Evolutionary conservation across 441 rosid genomes (phyloP), one percentile per base, ranked within the genome.

Genomic region (Erysimum cheiri): DNA sequence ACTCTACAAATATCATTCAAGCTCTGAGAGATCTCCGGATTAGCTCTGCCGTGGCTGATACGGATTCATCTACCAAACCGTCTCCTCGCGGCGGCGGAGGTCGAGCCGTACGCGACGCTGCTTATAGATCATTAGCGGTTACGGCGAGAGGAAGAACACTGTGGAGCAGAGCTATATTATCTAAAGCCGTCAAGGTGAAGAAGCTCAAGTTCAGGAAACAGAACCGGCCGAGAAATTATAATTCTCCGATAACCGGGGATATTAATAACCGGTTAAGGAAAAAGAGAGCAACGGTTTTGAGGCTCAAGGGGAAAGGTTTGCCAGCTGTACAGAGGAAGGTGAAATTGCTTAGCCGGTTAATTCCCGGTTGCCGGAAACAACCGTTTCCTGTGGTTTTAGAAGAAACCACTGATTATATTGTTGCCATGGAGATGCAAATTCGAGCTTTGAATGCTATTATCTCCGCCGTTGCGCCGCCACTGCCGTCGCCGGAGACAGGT

Each of bases 371-470:
- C 86, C 84, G 89, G 71, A 94, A 90, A 75, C 87, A 94, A 72
- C 78, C 92, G 15, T 68, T 94, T 39, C 97, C 97, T 15, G 88
- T 94, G 48, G 85, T 94, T 62, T 80, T 94, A 22, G 97, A 94
- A 64, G 99, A 94, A 69, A 91, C 94, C 0, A 85, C 94, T 0
- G 99, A 94, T 85, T 94, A 94, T 60, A 94, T 94, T 47, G 87
- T 86, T 19, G 99, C 99, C 19, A 78, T 92, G 72, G 93, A 94
- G 92, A 94, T 92, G 99, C 99, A 92, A 73, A 85, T 94, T 59
- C 81, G 92, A 64, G 91, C 97, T 78, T 84, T 94, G 92, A 82
- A 66, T 14, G 85, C 88, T 11, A 70, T 94, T n/a, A 81, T 89
- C 22, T 86, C 85, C 54, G 72, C 79, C 69, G 65, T 71, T 6